Evolutionary conservation across 1,139 yeast genomes (phyloP), one percentile per base, ranked within the genome.

Genomic region (Kodamaea alishanica): DNA sequence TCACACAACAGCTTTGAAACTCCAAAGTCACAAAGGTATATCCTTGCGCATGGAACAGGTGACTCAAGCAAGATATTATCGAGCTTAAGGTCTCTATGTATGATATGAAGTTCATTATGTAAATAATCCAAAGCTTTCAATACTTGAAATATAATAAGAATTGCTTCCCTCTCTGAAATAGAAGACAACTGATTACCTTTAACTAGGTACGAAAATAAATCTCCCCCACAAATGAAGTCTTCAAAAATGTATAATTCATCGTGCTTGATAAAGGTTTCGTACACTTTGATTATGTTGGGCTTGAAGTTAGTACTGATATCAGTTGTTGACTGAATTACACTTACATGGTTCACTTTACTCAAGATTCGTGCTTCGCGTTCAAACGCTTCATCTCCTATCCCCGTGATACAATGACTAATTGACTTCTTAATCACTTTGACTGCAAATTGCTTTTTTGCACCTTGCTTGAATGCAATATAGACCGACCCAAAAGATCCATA

Each of bases 11-110:
- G 55, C 49, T 74, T 75, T 0, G 88, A 85, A 39, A 77, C 74
- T 0, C 88, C 88, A 60, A 82, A 82, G 59, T 82, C 89, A 8
- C 84, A 83, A 11, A 82, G 51, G 2, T 76, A 70, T 9, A 81
- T 57, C 43, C 70, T 66, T 0, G 83, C 61, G 34, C 70, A 73
- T 1, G 79, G 76, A 12, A 67, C 61, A 1, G 84, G 83, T 0
- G 73, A 56, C 26, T 67, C 69, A 34, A 79, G 56, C 24, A 81
- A 55, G 7, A 82, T 69, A 47, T 81, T 81, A 46, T 81, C 87
- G 28, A 80, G 61, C 52, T 67, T 58, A 32, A 58, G 47, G 41
- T 58, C 63, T 20, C 62, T 39, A 36, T 58, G 63, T 22, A 54
- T 46, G 3, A 56, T 50, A 8, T 39, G 26, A 24, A 48, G 36